Base-by-base conservation (phyloP, 1,284 basidiomycete genomes). In the Lentinula novae-zelandiae region DNA sequence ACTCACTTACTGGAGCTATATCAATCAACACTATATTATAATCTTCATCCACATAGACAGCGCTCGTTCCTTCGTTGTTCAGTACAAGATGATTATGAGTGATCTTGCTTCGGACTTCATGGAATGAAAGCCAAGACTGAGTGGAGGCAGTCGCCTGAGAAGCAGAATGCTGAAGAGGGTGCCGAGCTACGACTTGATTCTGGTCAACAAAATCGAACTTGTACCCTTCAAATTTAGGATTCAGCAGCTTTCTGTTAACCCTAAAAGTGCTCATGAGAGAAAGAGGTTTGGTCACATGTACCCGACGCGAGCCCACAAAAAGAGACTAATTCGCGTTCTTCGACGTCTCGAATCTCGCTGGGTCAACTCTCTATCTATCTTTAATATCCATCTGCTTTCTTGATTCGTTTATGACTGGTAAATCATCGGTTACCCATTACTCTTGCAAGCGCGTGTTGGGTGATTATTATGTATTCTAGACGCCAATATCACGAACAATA, bases 201-300 rank as follows among this genome's bases (percentile, higher is more conserved):
- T 87, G 83, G 7, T 77, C 70, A 40, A 89, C 73, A 10, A 82
- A 75, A 62, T 85, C 78, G 42, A 95, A 79, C 69, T 85, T 92
- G 73, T 95, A 95, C 1, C 89, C 88, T 66, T 95, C 91, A 64
- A 95, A 95, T 66, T 89, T 90, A 2, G 89, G 84, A 67, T 93
- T 93, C n/a, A 90, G 73, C 3, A 93, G 78, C 20, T 64, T 57
- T 49, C 64, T 51, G 42, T 63, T 54, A 46, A 53, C 56, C 9
- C 17, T 50, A 52, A 65, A 63, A 27, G 53, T 34, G 44, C 57
- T 53, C 62, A 63, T 63, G 53, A 40, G 12, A 52, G 57, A 36
- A 59, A 39, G 17, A 53, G 6, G 27, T 39, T 40, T 42, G 36
- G 36, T 52, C 56, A 51, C 48, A 40, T 58, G 56, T 50, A 33